Conservation (phyloP, 306 rosid species). For the Sphenostylis stenocarpa region DNA sequence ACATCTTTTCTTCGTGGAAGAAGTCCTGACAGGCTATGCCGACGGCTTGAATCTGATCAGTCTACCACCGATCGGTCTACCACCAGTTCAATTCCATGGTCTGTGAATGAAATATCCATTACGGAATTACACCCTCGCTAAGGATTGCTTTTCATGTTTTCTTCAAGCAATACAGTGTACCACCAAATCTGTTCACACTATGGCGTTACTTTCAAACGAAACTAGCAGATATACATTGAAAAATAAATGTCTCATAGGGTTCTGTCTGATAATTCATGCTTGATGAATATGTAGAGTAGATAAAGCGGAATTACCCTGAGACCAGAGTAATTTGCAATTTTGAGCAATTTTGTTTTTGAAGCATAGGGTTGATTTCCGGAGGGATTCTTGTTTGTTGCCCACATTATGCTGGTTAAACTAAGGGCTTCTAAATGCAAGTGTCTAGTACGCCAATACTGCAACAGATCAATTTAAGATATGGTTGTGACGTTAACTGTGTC, state of each 20-base stretch:
- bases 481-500: background rate
- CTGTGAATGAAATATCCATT: slow-evolving; percentile 5
- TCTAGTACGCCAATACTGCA: background rate
- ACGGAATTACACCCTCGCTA: slow-evolving; percentile 22
- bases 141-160: background rate
- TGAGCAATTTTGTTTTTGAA: background rate
- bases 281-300: background rate
- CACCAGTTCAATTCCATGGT: background rate
- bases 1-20: slow-evolving; percentile 26
- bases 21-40: background rate
- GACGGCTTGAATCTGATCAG: background rate
- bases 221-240: background rate
- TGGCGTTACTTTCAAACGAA: background rate
- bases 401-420: background rate
- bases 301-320: background rate
- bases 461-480: background rate
- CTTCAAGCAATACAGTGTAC: background rate
- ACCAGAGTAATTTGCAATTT: background rate
- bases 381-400: background rate
- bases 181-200: background rate
- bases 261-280: background rate
- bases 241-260: background rate
- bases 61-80: background rate
- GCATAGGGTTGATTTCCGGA: background rate
- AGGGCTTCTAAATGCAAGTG: background rate